phyloP scores from a whole-genome alignment of 106 monocot genomes.

The Dendrobium chrysotoxum region DNA sequence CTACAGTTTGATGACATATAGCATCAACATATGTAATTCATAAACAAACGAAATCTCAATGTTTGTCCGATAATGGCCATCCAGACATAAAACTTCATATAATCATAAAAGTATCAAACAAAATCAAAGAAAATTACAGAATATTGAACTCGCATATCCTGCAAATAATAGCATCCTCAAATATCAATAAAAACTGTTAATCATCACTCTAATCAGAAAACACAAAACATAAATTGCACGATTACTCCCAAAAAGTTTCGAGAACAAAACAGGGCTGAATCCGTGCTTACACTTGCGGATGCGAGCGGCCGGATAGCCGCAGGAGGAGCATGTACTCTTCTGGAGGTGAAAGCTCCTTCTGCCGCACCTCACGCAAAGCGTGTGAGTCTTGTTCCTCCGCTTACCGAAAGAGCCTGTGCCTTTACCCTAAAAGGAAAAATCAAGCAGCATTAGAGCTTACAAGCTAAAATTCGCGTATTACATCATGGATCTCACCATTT shows the following conservation, averaged over 20 bases:
- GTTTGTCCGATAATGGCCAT: background rate
- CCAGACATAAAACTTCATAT: background rate
- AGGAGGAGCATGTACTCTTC: conserved; percentile 40
- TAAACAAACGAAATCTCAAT: background rate
- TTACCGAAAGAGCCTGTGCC: conserved; percentile 39
- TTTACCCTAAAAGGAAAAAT: conserved; percentile 18
- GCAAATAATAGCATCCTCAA: background rate
- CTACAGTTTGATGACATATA: background rate
- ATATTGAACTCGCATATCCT: background rate
- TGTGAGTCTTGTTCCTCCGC: conserved; percentile 42
- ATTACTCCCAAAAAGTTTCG: background rate
- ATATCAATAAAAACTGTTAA: background rate
- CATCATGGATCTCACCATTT: background rate
- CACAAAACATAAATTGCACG: background rate
- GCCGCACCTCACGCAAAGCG: conserved; percentile 32
- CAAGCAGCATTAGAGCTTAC: background rate
- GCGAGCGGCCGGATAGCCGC: conserved; percentile 35
- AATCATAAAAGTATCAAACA: background rate
- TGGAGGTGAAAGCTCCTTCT: conserved; percentile 41
- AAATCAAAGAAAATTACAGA: background rate
- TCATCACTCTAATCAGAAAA: background rate
- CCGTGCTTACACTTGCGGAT: conserved; percentile 17
- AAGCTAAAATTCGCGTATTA: background rate
- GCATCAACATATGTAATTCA: background rate
- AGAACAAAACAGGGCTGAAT: background rate